Base-by-base conservation (phyloP, 306 rosid genomes). In the Vigna mungo region DNA sequence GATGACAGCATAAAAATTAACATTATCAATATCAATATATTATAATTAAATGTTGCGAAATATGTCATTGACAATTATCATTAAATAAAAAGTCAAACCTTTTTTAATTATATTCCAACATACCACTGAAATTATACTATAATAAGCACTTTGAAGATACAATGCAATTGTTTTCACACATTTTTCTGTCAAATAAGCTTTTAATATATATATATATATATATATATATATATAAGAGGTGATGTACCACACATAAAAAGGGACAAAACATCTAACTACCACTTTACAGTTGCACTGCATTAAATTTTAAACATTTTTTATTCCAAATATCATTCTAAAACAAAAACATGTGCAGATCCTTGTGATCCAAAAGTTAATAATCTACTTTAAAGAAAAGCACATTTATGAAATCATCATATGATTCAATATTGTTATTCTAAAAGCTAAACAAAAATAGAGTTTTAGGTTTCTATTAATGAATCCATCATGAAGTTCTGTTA, bases 401-500 rank as follows among this genome's bases (percentile, higher is more conserved):
- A 3, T 58, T 58, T 11, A 58, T 25, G 23, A 58, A 39, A 39
- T 39, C 11, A 8, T 20, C 11, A 8, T 0, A 5, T 39, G 10
- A 51, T 10, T 56, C 7, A 56, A 21, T 34, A 56, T 21, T 56
- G 2, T 21, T 23, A 56, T 34, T 11, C 62, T 23, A 56, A 18
- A 36, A 34, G 2, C 4, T 5, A 61, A 61, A 25, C 4, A 5
- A 30, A 3, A 14, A 61, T 2, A 27, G 11, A 10, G 17, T 37
- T 41, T 21, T 44, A 41, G 14, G 12, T 6, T 32, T 46, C 5
- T 15, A 11, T 5, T 18, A n/a, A 18, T 5, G 54, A 10, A 47
- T 68, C 64, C 9, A 79, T 72, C 37, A 7, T 7, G 18, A 20
- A 55, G 41, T 37, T 71, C n/a, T n/a, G n/a, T n/a, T 23, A 23